Percentiles rank a stretch among this genome's conserved stretches.
Conservation (phyloP, 2,329 filamentous ascomycete genomes). For the Immersiporthe knoxdaviesiana region DNA sequence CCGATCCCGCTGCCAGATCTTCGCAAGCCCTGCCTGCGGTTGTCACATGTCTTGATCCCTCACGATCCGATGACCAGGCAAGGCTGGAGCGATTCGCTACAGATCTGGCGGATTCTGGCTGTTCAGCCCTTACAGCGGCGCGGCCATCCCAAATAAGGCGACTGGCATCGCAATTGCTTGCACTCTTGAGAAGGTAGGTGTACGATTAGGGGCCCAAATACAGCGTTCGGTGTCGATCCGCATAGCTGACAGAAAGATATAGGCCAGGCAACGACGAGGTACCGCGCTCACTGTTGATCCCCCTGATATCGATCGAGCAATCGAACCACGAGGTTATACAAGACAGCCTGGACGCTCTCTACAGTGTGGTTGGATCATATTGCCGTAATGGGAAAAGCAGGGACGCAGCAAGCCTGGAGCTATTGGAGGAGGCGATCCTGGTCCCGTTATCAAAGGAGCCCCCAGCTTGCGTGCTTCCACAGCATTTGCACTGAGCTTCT, state of each 20-base stretch:
- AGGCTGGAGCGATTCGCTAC: slow-evolving; percentile 51
- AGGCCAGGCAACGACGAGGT: slow-evolving; percentile 17
- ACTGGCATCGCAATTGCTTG: slow-evolving; percentile 44
- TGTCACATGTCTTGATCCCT: slow-evolving; percentile 52
- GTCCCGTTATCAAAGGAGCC: slow-evolving; percentile 29
- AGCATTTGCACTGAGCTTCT: slow-evolving; percentile 45
- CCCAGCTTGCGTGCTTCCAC: slow-evolving; percentile 37
- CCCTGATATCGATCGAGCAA: slow-evolving; percentile 25
- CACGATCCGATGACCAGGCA: slow-evolving; percentile 49
- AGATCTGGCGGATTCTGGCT: slow-evolving; percentile 46
- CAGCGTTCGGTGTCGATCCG: neutral
- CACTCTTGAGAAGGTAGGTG: slow-evolving; percentile 38
- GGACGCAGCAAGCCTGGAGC: slow-evolving; percentile 14
- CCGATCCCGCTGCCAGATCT: slow-evolving; percentile 42
- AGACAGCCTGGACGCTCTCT: slow-evolving; percentile 32
- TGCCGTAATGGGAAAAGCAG: slow-evolving; percentile 23
- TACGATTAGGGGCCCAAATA: neutral
- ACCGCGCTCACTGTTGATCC: slow-evolving; percentile 27
- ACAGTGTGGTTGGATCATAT: slow-evolving; percentile 29
- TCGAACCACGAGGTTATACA: slow-evolving; percentile 26
- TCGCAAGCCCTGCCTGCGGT: slow-evolving; percentile 51
- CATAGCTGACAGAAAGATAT: slow-evolving; percentile 13
- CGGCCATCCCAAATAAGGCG: slow-evolving; percentile 38
- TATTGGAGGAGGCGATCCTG: slow-evolving; percentile 31
- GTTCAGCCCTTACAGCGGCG: slow-evolving; percentile 40